Evolutionary conservation across 2,329 filamentous ascomycete genomes (phyloP).

Genomic region (Colletotrichum echinochloae): DNA sequence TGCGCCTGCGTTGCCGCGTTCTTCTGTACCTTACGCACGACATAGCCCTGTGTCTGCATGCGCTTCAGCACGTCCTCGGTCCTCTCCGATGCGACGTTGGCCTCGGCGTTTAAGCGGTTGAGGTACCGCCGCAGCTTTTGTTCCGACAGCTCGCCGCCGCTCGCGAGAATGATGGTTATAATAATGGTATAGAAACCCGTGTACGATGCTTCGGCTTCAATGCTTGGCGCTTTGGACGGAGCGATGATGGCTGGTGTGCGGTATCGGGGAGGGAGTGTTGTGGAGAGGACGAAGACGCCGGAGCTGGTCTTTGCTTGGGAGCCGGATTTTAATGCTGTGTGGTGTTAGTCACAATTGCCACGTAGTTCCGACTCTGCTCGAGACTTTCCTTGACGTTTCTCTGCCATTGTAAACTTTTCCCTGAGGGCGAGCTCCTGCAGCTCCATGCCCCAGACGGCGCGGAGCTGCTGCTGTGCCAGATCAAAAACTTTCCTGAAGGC

Average conservation of each 20-base stretch:
- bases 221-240: conserved; percentile 74
- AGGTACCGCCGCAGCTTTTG: conserved; percentile 83
- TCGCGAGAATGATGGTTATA: conserved; percentile 81
- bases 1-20: conserved; percentile 56
- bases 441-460: conserved; percentile 88
- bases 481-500: conserved; percentile 84
- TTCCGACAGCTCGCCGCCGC: conserved; percentile 79
- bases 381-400: conserved; percentile 76
- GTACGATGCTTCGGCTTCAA: conserved; percentile 81
- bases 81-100: conserved; percentile 78
- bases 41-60: conserved; percentile 85
- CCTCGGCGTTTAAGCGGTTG: conserved; percentile 78
- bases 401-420: conserved; percentile 84
- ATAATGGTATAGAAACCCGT: conserved; percentile 84
- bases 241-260: conserved; percentile 74
- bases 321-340: conserved; percentile 57
- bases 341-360: neutral
- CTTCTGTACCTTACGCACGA: conserved; percentile 79
- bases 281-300: conserved; percentile 82
- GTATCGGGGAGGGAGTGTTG: conserved; percentile 76
- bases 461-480: conserved; percentile 78
- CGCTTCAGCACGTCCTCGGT: conserved; percentile 80
- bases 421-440: conserved; percentile 83
- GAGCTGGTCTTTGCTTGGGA: conserved; percentile 67
- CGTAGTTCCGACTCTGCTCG: neutral